These are phyloP conservation scores for Sphaerobolus stellatus DNA, from an alignment of 1,284 basidiomycete species.

Conservation along the genomic window DNA sequence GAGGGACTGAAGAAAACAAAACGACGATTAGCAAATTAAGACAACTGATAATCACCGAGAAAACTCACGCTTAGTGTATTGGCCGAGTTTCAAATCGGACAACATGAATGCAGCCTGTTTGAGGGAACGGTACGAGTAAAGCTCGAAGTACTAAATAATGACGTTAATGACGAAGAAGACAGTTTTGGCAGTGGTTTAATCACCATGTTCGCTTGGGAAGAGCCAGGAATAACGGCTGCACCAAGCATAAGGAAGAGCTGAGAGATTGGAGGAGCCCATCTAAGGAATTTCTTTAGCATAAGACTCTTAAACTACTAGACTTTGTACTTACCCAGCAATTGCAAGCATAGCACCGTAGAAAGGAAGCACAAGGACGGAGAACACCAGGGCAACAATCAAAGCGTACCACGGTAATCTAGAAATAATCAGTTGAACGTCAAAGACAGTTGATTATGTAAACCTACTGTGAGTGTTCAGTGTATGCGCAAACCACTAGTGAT, in stretches of 20 bases:
- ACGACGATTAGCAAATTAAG: neutral
- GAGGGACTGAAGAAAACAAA: conserved; percentile 3
- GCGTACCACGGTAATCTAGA: conserved; percentile 53
- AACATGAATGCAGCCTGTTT: conserved; percentile 35
- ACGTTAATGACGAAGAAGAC: neutral
- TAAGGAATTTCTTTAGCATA: conserved; percentile 14
- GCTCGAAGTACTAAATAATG: conserved; percentile 8
- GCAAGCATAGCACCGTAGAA: conserved; percentile 56
- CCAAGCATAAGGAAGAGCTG: conserved; percentile 24
- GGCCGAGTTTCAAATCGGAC: conserved; percentile 46
- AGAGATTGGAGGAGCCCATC: conserved; percentile 7
- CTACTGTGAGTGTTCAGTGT: conserved; percentile 11
- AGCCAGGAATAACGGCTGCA: conserved; percentile 32
- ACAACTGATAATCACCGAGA: neutral
- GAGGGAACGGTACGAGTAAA: conserved; percentile 4
- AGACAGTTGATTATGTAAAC: too few species aligned
- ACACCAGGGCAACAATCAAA: conserved; percentile 33
- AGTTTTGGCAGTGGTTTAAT: neutral
- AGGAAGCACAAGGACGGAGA: conserved; percentile 52
- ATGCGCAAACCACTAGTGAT: conserved; percentile 9
- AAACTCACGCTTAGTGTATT: conserved; percentile 67
- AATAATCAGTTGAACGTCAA: neutral
- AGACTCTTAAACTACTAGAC: conserved; percentile 21
- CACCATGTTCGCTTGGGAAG: conserved; percentile 35
- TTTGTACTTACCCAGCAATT: conserved; percentile 43